Evolutionary conservation across 805 yeast species (phyloP), one percentile per base, ranked within the genome.

Genomic region (Yamadazyma olivae): DNA sequence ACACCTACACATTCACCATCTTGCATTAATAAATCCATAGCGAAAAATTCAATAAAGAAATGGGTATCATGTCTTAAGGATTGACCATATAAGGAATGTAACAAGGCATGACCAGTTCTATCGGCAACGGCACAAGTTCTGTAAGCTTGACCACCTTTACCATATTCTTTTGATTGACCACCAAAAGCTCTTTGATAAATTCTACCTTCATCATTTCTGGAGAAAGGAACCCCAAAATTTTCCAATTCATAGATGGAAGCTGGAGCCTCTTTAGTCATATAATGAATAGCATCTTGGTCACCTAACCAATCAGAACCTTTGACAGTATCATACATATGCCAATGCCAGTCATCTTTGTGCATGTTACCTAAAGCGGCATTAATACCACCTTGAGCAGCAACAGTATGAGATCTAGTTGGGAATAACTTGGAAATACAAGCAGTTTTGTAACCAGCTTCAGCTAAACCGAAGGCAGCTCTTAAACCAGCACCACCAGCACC

Each of bases 401-500:
- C 99, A 15, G 99, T 91, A 63, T 91, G 99, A 14, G 97, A 90
- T 70, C 99, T 84, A 20, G 99, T 91, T 38, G 98, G 99, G 76
- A 91, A 91, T 55, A 91, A 78, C 70, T 91, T 91, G 49, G 97
- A 83, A 52, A 91, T 79, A 79, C 99, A 93, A 24, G 99, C 99
- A 30, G 96, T 91, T 66, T 93, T 91, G 74, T 75, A 91, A 29
- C 99, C 99, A 37, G 95, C 95, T 59, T 88, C 90, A 40, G 97
- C 96, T 40, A 91, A 75, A 47, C 99, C 99, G 53, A 91, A 93
- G 25, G 99, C 98, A 27, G 99, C 99, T 70, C 99, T 82, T 43
- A 91, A 73, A 59, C 99, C 99, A 33, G 99, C 99, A 63, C 99
- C 99, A 57, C 99, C 99, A 39, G 99, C 99, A 57, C 99, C 99